Conservation (phyloP, 2,329 filamentous ascomycete species). For the Verticillium isaacii region DNA sequence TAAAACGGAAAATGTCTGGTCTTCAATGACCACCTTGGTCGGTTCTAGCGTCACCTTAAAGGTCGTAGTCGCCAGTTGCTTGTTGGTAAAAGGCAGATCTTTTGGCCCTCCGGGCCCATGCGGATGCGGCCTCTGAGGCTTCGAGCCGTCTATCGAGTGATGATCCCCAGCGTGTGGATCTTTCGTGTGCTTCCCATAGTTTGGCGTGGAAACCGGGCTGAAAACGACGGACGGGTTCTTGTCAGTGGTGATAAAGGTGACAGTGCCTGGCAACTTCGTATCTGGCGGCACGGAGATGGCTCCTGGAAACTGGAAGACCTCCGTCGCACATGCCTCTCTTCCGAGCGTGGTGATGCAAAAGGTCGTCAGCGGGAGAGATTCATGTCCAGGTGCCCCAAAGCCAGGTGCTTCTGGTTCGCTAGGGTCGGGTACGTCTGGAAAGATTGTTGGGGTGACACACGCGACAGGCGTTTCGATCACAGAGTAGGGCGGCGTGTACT, state of each 20-base stretch:
- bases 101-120: neutral
- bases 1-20: slow-evolving; percentile 36
- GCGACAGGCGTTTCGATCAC: slow-evolving; percentile 24
- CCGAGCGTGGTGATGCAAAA: neutral
- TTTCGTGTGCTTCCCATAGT: slow-evolving; percentile 6
- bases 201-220: slow-evolving; percentile 15
- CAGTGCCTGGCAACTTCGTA: slow-evolving; percentile 14
- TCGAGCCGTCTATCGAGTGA: neutral
- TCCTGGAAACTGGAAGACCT: neutral
- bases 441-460: neutral
- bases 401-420: neutral
- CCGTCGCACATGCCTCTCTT: neutral
- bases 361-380: neutral
- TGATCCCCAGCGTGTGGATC: neutral
- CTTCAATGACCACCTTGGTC: slow-evolving; percentile 41
- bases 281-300: neutral
- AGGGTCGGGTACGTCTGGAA: neutral
- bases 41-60: slow-evolving; percentile 40
- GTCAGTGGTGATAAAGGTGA: slow-evolving; percentile 47
- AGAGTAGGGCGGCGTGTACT: slow-evolving; percentile 42
- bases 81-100: slow-evolving; percentile 4
- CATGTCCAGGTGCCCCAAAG: neutral
- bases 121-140: slow-evolving; percentile 2
- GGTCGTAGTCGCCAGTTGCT: neutral
- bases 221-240: slow-evolving; percentile 48